phyloP scores from a whole-genome alignment of 371 early-diverging fungal species.

The Rhizopus microsporus region DNA sequence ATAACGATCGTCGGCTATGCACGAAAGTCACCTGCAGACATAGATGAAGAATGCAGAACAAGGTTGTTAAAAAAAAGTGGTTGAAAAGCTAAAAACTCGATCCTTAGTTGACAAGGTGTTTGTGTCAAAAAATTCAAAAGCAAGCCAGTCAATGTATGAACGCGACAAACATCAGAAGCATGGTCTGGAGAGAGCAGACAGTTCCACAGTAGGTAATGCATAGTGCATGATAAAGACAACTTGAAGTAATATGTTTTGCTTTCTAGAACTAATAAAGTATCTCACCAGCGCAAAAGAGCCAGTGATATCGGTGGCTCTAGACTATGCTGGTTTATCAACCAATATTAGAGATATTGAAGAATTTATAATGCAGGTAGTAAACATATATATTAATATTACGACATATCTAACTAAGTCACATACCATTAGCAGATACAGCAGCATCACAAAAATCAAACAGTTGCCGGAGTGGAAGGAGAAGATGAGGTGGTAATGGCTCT shows the following conservation, averaged over 20 bases:
- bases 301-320: slow-evolving; percentile 18
- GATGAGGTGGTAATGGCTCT: too few relatives aligned
- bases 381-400: too few relatives aligned
- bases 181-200: slow-evolving; percentile 14
- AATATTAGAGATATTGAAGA: slow-evolving; percentile 19
- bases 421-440: too few relatives aligned
- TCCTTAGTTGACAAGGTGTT: slow-evolving; percentile 15
- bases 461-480: too few relatives aligned
- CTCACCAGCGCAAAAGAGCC: slow-evolving; percentile 12
- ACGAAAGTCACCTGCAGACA: slow-evolving; percentile 8
- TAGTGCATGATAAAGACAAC: slow-evolving; percentile 18
- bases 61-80: slow-evolving; percentile 8
- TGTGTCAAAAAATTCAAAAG: slow-evolving; percentile 13
- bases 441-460: too few relatives aligned
- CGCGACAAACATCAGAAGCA: slow-evolving; percentile 6
- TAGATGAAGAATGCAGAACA: slow-evolving; percentile 11
- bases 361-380: slow-evolving; percentile 21
- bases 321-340: slow-evolving; percentile 20
- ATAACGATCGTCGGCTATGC: slow-evolving; percentile 9
- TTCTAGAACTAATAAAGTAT: slow-evolving; percentile 20
- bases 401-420: too few relatives aligned
- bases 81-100: slow-evolving; percentile 13
- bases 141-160: slow-evolving; percentile 12
- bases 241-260: slow-evolving; percentile 22
- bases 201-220: slow-evolving; percentile 16